Evolutionary conservation across 2,329 filamentous ascomycete species (phyloP), one percentile per base, ranked within the genome.

Genomic region (Epichloe coenophiala): DNA sequence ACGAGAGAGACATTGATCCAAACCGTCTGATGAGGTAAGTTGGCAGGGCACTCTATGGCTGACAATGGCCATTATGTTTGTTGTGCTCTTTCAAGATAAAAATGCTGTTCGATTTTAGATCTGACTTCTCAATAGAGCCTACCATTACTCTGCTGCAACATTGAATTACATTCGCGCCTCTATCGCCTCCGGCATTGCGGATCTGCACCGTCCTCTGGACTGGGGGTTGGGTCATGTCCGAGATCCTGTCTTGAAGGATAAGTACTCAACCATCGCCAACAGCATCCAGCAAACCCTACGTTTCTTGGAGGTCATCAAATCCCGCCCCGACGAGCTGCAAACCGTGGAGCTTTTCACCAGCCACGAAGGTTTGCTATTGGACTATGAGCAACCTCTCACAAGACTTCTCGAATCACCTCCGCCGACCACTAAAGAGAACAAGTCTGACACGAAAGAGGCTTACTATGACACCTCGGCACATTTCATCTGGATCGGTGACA

Each of bases 401-500:
- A 78, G 93, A 9, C 73, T 81, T 21, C 75, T 94, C 52, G 83
- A 80, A 55, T 79, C 81, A 57, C 84, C 63, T 40, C 71, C 47
- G 65, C 60, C n/a, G 49, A 57, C 4, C 53, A 60, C 5, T 55
- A 60, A 67, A 15, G 41, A 50, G 15, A 47, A 48, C 12, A n/a
- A 36, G n/a, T 2, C 47, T 31, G 45, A 39, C 5, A 12, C 46
- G 4, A 39, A 45, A n/a, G 79, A 78, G 61, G 81, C 83, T 61
- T 94, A 87, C 77, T 97, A 94, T 71, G 86, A 95, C 68, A 97
- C 91, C 0, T 95, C 88, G 4, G 88, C 88, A 0, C 93, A 98
- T 65, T 97, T 98, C 72, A 78, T 98, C 65, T 98, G 93, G 93
- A 94, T 98, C 60, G 93, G 93, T 49, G 93, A 98, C 68, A 86